Evolutionary conservation across 768 basidiomycete genomes (phyloP).

Genomic region (Artomyces pyxidatus): DNA sequence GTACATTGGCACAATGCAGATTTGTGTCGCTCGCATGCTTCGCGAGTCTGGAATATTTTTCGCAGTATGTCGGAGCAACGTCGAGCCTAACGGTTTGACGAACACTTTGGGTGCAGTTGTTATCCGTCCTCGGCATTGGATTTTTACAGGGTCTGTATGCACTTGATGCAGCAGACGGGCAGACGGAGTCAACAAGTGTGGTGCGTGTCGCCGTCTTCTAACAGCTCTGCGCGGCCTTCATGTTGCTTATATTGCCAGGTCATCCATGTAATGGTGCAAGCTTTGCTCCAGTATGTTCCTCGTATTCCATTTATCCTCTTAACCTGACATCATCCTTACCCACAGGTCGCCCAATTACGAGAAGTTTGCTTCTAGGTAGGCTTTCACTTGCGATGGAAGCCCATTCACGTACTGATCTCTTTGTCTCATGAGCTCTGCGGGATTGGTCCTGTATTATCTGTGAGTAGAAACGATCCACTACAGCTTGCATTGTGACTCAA

Average conservation of each 20-base stretch:
- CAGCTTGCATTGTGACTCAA: too few relatives aligned
- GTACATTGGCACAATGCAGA: conserved; percentile 89
- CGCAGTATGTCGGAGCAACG: conserved; percentile 58
- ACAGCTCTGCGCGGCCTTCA: too few relatives aligned
- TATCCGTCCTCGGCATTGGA: conserved; percentile 76
- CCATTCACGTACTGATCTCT: not conserved
- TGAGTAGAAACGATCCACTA: too few relatives aligned
- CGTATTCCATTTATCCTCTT: not conserved
- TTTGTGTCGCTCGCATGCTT: conserved; percentile 88
- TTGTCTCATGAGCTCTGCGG: conserved; percentile 33
- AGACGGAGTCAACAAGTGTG: conserved; percentile 15
- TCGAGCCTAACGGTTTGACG: not conserved
- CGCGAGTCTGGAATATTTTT: conserved; percentile 91
- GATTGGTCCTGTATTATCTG: conserved; percentile 75
- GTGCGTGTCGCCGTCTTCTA: not conserved
- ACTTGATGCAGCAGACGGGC: conserved; percentile 84
- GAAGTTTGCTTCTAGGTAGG: conserved; percentile 12
- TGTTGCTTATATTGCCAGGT: conserved; percentile 32
- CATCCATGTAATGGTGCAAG: conserved; percentile 67
- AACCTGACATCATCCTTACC: not conserved
- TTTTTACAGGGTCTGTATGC: conserved; percentile 87
- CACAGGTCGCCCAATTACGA: conserved; percentile 5
- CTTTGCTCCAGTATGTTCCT: conserved; percentile 61
- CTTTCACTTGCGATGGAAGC: too few relatives aligned
- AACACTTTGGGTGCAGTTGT: conserved; percentile 36